Percentiles rank a stretch among this genome's conserved stretches.
phyloP scores from a whole-genome alignment of 1,284 basidiomycete genomes.

The Cerioporus squamosus region DNA sequence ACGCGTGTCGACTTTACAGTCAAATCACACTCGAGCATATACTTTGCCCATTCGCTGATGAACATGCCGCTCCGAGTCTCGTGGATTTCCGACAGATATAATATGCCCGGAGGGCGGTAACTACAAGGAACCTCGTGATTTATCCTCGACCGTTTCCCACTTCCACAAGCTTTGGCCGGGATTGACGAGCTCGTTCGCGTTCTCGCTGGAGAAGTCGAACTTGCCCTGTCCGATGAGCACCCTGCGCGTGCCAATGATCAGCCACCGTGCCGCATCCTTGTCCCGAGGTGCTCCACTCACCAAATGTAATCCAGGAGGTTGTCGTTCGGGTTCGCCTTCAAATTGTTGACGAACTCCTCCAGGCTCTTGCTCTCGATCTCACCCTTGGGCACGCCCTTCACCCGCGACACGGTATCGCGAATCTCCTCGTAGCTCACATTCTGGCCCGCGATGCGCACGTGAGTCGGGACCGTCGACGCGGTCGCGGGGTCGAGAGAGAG shows the following conservation, averaged over 20 bases:
- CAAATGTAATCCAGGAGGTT: slow-evolving; percentile 15
- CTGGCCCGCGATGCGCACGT: slow-evolving; percentile 27
- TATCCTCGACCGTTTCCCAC: slow-evolving; percentile 33
- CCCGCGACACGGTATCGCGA: slow-evolving; percentile 18
- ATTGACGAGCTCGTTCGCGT: slow-evolving; percentile 35
- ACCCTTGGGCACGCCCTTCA: slow-evolving; percentile 14
- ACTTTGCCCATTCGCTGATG: too few species aligned
- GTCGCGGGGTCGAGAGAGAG: slow-evolving; percentile 26
- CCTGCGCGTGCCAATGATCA: slow-evolving; percentile 3
- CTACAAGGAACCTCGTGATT: slow-evolving; percentile 4
- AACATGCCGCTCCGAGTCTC: too few species aligned
- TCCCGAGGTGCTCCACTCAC: slow-evolving; percentile 4
- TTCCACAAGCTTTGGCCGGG: slow-evolving; percentile 32
- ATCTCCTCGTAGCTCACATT: slow-evolving; percentile 22
- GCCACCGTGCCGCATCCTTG: not conserved
- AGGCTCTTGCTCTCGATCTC: slow-evolving; percentile 19
- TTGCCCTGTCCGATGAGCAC: slow-evolving; percentile 32
- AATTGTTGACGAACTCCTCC: slow-evolving; percentile 11
- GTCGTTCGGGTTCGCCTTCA: slow-evolving; percentile 16
- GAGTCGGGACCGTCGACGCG: slow-evolving; percentile 24
- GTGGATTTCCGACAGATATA: too few species aligned
- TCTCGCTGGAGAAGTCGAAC: slow-evolving; percentile 29
- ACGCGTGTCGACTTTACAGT: too few species aligned
- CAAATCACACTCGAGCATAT: too few species aligned
- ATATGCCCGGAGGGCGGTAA: too few species aligned